Percentiles rank a stretch among this genome's conserved stretches.
Conservation (phyloP, 2,329 filamentous ascomycete genomes). For the Amylocarpus encephaloides region DNA sequence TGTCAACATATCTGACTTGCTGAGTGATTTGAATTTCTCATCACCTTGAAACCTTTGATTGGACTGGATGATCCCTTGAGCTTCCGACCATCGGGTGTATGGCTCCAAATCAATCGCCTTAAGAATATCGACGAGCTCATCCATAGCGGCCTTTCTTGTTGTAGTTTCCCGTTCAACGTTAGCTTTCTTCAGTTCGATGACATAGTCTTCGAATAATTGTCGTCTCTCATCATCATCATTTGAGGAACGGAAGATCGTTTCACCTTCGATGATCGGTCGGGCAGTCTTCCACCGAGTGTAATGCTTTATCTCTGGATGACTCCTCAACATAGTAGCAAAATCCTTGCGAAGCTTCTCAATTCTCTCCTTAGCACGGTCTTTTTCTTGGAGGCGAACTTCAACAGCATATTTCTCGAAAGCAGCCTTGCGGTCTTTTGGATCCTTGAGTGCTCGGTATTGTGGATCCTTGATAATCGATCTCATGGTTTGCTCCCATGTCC, state of each 20-base stretch:
- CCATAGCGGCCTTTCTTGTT: slow-evolving; percentile 73
- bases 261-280: slow-evolving; percentile 85
- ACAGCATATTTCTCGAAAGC: slow-evolving; percentile 94
- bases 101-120: slow-evolving; percentile 78
- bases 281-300: slow-evolving; percentile 98
- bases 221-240: slow-evolving; percentile 81
- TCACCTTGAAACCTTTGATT: slow-evolving; percentile 73
- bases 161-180: slow-evolving; percentile 70
- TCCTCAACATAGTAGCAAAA: slow-evolving; percentile 92
- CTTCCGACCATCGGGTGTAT: slow-evolving; percentile 91
- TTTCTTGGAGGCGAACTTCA: slow-evolving; percentile 85
- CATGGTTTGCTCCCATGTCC: slow-evolving; percentile 87
- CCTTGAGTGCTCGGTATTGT: slow-evolving; percentile 87
- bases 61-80: slow-evolving; percentile 72
- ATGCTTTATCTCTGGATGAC: slow-evolving; percentile 93
- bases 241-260: slow-evolving; percentile 91
- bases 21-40: slow-evolving; percentile 78
- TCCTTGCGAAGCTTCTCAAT: slow-evolving; percentile 86
- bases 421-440: slow-evolving; percentile 81
- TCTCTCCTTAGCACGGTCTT: slow-evolving; percentile 89
- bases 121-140: slow-evolving; percentile 72
- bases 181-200: slow-evolving; percentile 72
- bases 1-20: slow-evolving; percentile 82
- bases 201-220: slow-evolving; percentile 90
- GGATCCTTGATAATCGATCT: slow-evolving; percentile 81